Percentiles rank a stretch among this genome's conserved stretches.
phyloP scores from a whole-genome alignment of 345 rosid species.

The Brassica nigra region DNA sequence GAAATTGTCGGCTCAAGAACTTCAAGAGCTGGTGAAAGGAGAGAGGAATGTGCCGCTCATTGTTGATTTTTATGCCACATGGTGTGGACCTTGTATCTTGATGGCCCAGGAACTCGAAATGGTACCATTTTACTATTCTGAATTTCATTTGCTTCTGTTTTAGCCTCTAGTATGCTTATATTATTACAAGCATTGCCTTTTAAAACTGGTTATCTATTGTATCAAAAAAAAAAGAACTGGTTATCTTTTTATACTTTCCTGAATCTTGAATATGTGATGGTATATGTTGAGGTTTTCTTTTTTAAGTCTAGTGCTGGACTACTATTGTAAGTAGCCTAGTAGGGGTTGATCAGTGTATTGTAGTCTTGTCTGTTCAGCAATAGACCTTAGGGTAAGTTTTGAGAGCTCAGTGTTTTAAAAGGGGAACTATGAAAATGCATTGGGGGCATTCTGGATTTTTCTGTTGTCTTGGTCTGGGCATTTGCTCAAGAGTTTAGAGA shows the following conservation, averaged over 20 bases:
- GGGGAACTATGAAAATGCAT: background rate
- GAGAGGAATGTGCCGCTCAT: conserved; percentile 73
- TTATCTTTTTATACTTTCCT: background rate
- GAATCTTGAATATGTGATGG: background rate
- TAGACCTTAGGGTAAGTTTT: background rate
- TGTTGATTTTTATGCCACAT: conserved; percentile 91
- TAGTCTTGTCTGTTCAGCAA: background rate
- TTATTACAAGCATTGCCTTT: background rate
- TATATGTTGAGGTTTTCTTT: background rate
- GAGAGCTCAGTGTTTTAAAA: background rate
- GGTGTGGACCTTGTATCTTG: conserved; percentile 97
- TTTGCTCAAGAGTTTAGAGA: background rate
- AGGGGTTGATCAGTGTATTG: background rate
- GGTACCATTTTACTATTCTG: too few species aligned
- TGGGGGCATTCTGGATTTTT: background rate
- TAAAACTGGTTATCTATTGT: background rate
- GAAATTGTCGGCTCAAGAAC: conserved; percentile 75
- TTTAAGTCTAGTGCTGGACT: background rate
- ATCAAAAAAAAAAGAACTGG: too few species aligned
- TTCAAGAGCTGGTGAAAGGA: conserved; percentile 81
- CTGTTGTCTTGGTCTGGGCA: conserved; percentile 4
- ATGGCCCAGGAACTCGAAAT: conserved; percentile 95
- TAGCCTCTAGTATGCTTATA: background rate
- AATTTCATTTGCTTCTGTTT: background rate
- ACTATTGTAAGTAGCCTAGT: conserved; percentile 1